Conservation (phyloP, 169 alveolate genomes). For the Toxoplasma gondii region DNA sequence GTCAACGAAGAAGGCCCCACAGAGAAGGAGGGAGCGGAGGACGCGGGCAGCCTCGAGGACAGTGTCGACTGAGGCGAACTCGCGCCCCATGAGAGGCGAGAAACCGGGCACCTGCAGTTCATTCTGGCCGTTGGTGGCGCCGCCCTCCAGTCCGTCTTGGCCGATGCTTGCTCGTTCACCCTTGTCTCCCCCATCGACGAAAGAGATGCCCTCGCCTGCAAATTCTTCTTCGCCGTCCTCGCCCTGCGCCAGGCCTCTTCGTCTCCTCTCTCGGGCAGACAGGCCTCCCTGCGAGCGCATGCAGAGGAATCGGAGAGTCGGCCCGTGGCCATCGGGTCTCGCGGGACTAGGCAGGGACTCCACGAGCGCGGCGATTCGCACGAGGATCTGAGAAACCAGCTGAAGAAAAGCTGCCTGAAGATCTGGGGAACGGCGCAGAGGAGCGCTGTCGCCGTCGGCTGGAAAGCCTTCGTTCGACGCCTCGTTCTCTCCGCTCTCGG, state of each 20-base stretch:
- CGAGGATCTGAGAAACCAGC: neutral
- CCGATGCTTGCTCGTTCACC: neutral
- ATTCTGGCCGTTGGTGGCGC: neutral
- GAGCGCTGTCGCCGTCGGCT: neutral
- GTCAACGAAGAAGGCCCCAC: conserved; percentile 1
- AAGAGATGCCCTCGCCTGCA: neutral
- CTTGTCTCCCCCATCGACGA: neutral
- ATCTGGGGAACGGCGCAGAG: neutral
- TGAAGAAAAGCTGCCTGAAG: neutral
- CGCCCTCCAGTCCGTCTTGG: too few species aligned
- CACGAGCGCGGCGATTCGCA: neutral
- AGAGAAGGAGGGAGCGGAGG: neutral
- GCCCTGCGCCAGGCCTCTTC: neutral
- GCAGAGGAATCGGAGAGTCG: neutral
- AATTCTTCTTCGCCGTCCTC: conserved; percentile 3
- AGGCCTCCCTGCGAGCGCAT: neutral
- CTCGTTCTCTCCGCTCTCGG: conserved; percentile 6
- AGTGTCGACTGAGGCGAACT: neutral
- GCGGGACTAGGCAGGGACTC: neutral
- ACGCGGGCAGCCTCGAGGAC: neutral
- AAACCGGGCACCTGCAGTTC: neutral
- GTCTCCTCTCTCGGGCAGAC: neutral
- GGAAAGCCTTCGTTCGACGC: too few species aligned
- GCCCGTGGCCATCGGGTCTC: neutral
- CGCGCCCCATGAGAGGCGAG: neutral